phyloP scores from a whole-genome alignment of 2,329 filamentous ascomycete species.

The Aspergillus felis region DNA sequence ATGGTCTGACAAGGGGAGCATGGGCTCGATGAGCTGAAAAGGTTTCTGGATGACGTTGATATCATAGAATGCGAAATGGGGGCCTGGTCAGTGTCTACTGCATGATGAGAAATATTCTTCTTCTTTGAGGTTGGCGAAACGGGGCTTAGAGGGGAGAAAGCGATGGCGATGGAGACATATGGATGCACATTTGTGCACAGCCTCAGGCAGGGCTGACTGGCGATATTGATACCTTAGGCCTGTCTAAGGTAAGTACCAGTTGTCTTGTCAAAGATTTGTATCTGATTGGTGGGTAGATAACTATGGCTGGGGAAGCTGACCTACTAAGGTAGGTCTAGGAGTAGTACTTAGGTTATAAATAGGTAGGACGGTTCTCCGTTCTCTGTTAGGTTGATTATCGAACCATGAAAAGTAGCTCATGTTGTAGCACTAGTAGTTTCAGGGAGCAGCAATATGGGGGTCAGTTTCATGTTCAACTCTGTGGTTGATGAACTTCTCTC shows the following conservation, averaged over 20 bases:
- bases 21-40: too few species aligned
- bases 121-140: neutral
- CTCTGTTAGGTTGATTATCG: too few species aligned
- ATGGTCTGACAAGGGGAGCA: neutral
- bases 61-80: neutral
- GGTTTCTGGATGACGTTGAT: neutral
- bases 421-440: too few species aligned
- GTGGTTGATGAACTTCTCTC: too few species aligned
- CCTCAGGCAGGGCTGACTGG: conserved; percentile 5
- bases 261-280: neutral
- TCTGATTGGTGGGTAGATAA: neutral
- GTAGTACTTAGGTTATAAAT: too few species aligned
- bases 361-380: too few species aligned
- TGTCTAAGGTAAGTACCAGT: too few species aligned
- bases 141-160: neutral
- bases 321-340: neutral
- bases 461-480: too few species aligned
- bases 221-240: neutral
- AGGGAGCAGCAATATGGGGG: too few species aligned
- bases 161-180: neutral
- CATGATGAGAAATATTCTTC: neutral
- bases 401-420: too few species aligned
- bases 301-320: neutral
- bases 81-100: neutral
- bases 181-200: conserved; percentile 3